These are phyloP conservation scores for Arthrobotrys sinensis DNA, from an alignment of 2,329 filamentous ascomycete species.

Conservation along the genomic window DNA sequence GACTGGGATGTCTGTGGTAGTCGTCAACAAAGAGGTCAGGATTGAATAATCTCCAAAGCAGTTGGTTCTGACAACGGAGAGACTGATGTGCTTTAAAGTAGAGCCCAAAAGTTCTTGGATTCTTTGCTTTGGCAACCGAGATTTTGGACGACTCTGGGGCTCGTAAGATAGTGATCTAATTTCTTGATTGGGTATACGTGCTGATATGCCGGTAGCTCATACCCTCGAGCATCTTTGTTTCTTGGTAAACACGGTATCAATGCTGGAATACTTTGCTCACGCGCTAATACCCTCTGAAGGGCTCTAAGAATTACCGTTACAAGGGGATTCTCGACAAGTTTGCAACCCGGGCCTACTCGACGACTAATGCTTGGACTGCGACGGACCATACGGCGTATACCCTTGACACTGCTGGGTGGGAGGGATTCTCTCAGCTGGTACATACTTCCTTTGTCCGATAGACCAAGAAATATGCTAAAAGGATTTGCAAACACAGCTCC, in stretches of 20 bases:
- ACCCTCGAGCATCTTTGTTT: slow-evolving; percentile 72
- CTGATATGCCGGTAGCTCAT: slow-evolving; percentile 67
- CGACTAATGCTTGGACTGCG: slow-evolving; percentile 96
- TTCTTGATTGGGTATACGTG: background rate
- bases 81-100: slow-evolving; percentile 39
- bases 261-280: background rate
- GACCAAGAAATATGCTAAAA: background rate
- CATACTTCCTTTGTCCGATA: background rate
- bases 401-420: slow-evolving; percentile 94
- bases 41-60: background rate
- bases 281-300: slow-evolving; percentile 70
- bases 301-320: slow-evolving; percentile 92
- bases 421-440: slow-evolving; percentile 89
- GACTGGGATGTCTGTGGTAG: slow-evolving; percentile 93
- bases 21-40: slow-evolving; percentile 83
- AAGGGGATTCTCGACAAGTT: slow-evolving; percentile 96
- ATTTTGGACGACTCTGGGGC: slow-evolving; percentile 97
- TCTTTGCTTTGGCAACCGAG: slow-evolving; percentile 95
- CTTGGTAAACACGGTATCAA: slow-evolving; percentile 66
- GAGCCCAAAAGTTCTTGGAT: slow-evolving; percentile 91
- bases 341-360: slow-evolving; percentile 91
- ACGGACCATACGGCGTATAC: slow-evolving; percentile 98
- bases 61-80: background rate
- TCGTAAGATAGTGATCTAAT: slow-evolving; percentile 67
- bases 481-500: slow-evolving; percentile 70